Evolutionary conservation across 75 land plant species (phyloP).

Genomic region (Larix kaempferi): DNA sequence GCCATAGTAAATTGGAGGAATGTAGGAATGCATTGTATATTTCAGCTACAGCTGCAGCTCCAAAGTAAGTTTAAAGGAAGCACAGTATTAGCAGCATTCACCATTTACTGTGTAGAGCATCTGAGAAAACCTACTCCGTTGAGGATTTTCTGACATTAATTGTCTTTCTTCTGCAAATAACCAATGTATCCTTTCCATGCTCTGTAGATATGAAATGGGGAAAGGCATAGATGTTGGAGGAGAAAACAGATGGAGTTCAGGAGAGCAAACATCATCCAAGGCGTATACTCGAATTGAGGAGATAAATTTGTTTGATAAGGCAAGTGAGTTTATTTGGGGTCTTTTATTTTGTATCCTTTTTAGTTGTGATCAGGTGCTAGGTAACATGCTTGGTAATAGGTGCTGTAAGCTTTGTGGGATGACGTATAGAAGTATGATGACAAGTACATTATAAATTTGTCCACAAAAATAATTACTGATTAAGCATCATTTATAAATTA

Average conservation of each 20-base stretch:
- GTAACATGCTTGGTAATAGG: not conserved
- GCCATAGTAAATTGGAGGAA: conserved; percentile 42
- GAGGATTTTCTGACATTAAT: not conserved
- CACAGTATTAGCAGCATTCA: not conserved
- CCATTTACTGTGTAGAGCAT: not conserved
- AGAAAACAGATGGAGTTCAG: conserved; percentile 1
- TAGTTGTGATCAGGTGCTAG: not conserved
- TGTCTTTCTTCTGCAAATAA: not conserved
- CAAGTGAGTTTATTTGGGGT: not conserved
- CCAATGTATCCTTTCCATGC: not conserved
- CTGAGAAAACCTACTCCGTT: not conserved
- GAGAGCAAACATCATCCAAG: not conserved
- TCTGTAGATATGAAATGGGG: not conserved
- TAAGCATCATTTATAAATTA: no score
- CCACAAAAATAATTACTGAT: no score
- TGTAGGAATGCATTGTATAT: conserved; percentile 31
- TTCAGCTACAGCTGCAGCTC: not conserved
- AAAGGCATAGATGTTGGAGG: not conserved
- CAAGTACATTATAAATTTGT: no score
- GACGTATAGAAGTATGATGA: no score
- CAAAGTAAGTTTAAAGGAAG: conserved; percentile 31
- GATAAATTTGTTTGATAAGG: conserved; percentile 11
- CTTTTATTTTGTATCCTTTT: not conserved
- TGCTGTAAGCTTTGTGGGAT: no score
- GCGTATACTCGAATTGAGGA: not conserved